Evolutionary conservation across 1,139 yeast species (phyloP), one percentile per base, ranked within the genome.

Genomic region (Pichia sp.): DNA sequence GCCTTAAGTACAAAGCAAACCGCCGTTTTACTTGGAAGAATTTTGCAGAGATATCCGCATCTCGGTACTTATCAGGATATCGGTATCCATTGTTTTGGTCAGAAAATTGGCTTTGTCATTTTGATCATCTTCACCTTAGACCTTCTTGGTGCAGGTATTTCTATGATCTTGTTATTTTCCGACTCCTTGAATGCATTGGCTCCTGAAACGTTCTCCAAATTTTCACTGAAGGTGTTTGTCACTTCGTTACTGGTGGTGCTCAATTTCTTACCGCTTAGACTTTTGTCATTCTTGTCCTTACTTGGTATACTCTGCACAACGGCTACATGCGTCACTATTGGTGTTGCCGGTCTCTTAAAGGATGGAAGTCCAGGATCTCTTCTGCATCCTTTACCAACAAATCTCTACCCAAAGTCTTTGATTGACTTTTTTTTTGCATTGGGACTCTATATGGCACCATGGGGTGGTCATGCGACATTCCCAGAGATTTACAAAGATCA

Each of bases 11-110:
- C 96, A 0, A 69, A 69, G 42, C 65, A 73, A 44, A 79, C 95
- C 0, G 95, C 96, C n/a, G 64, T 58, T 40, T 64, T 68, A 56
- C 66, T 73, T 29, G 76, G 83, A 9, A 67, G 67, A 42, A 75
- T 83, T 44, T 62, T 85, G 72, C 87, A 80, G 47, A 76, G 82
- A 1, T 88, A 85, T 55, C 72, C 69, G 9, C 76, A 88, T 1
- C 65, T 88, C 45, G 79, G 79, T 71, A 84, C 96, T 0, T 88
- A 87, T 56, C 94, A 94, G 6, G 96, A 87, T 57, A 67, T 74
- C 32, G 76, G 75, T 0, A 53, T 59, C 19, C 51, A 52, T 24
- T 66, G 61, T 31, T 73, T 72, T 24, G 78, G 78, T 2, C 44
- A 45, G 6, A 43, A 50, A 9, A 54, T 64, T 22, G 68, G 67